Conservation (phyloP, 2,329 filamentous ascomycete species). For the Dothiorella sarmentorum region DNA sequence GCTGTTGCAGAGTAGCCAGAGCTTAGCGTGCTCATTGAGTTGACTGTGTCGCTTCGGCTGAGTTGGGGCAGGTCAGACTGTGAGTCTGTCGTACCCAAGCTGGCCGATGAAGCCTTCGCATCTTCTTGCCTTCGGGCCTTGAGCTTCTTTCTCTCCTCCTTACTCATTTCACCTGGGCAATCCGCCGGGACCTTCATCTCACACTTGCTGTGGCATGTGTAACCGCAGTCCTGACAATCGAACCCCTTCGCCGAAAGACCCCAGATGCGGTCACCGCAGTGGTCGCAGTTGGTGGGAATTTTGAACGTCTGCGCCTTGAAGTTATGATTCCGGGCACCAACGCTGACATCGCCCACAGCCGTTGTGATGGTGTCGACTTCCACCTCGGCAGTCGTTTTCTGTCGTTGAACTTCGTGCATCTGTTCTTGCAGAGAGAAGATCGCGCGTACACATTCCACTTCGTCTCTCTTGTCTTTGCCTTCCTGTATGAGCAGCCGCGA, state of each 20-base stretch:
- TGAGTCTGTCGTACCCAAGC: slow-evolving; percentile 46
- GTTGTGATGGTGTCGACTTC: slow-evolving; percentile 91
- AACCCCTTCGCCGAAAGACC: slow-evolving; percentile 94
- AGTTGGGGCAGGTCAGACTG: slow-evolving; percentile 65
- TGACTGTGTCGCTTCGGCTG: slow-evolving; percentile 82
- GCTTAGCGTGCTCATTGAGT: slow-evolving; percentile 68
- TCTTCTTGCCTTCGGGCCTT: slow-evolving; percentile 81
- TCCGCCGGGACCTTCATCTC: slow-evolving; percentile 98
- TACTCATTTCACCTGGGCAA: slow-evolving; percentile 88
- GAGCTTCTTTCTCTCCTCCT: slow-evolving; percentile 92
- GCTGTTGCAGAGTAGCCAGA: slow-evolving; percentile 83
- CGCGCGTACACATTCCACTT: slow-evolving; percentile 78
- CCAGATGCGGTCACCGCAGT: slow-evolving; percentile 96
- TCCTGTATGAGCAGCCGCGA: slow-evolving; percentile 73
- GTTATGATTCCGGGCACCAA: slow-evolving; percentile 91
- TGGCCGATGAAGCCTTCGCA: slow-evolving; percentile 57
- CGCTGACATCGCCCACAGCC: slow-evolving; percentile 84
- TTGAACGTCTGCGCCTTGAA: slow-evolving; percentile 99
- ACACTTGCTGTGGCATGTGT: slow-evolving; percentile 97
- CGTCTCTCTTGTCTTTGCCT: slow-evolving; percentile 83
- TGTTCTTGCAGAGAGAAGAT: slow-evolving; percentile 82
- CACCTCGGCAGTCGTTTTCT: slow-evolving; percentile 82
- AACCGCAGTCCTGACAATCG: slow-evolving; percentile 93
- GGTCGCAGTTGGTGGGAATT: slow-evolving; percentile 96
- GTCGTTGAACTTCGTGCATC: slow-evolving; percentile 78